Evolutionary conservation across 371 early-diverging fungal species (phyloP), one percentile per base, ranked within the genome.

Genomic region (Apophysomyces elegans): DNA sequence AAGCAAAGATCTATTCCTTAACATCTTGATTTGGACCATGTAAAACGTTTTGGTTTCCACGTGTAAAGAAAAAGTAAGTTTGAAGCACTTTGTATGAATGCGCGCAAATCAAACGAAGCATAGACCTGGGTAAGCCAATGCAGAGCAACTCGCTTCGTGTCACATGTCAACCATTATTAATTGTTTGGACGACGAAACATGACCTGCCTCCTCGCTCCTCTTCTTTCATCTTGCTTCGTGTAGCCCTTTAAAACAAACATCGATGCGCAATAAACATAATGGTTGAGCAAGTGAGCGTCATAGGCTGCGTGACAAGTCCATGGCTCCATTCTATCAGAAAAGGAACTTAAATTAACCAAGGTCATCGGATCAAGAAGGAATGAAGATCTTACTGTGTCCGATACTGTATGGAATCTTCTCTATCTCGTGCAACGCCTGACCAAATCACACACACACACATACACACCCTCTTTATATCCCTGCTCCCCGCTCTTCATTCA

Each of bases 181-280:
- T 41, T 41, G 13, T 41, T 41, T 41, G 41, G 41, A 41, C 13
- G 41, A 13, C 9, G 11, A 50, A 18, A 21, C 9, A n/a, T 26
- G 54, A 50, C 54, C 16, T 47, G 16, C 9, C 21, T 50, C 11
- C 21, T 50, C 41, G 41, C 54, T 75, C 72, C 61, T 71, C 32
- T 2, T 26, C 32, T 26, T 26, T 26, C 32, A 26, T 75, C 63
- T 69, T 74, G 50, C 70, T 74, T 14, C 71, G 71, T 64, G 71
- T 71, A n/a, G 71, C 71, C 5, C 68, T 71, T 35, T 26, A 26
- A 26, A 26, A 26, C 32, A 26, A 26, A 26, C 32, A 26, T 65
- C 68, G 59, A 74, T 74, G 1, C 47, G 47, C 18, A 47, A 21
- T 47, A 47, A 47, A 47, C 21, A 47, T 14, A 47, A 16, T 18